These are phyloP conservation scores for Nissolia schottii DNA, from an alignment of 306 rosid genomes.

Conservation along the genomic window DNA sequence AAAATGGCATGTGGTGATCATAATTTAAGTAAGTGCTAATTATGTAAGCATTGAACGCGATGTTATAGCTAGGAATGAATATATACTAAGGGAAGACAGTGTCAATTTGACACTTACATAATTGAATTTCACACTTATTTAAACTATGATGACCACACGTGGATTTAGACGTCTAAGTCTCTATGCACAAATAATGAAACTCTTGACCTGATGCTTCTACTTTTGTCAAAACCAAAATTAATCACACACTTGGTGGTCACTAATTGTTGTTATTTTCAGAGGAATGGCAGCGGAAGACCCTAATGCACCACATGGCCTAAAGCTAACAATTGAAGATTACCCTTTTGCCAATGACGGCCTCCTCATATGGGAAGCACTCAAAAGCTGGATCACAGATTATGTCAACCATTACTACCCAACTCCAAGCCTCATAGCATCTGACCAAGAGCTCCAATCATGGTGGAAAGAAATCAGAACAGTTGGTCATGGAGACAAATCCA, in stretches of 20 bases:
- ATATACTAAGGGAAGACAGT: too few relatives aligned
- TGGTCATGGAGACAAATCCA: conserved; percentile 40
- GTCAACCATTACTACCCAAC: conserved; percentile 41
- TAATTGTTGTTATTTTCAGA: conserved; percentile 3
- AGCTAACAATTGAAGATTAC: conserved; percentile 44
- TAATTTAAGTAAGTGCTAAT: too few relatives aligned
- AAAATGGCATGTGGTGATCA: too few relatives aligned
- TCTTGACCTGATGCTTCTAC: too few relatives aligned
- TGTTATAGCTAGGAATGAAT: too few relatives aligned
- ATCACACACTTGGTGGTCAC: background rate
- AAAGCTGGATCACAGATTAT: conserved; percentile 44
- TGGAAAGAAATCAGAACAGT: conserved; percentile 39
- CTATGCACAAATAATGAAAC: too few relatives aligned
- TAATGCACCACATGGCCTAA: conserved; percentile 37
- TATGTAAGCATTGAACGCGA: too few relatives aligned
- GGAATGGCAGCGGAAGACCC: conserved; percentile 44
- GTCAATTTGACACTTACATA: too few relatives aligned
- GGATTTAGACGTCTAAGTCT: too few relatives aligned
- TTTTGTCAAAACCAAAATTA: background rate
- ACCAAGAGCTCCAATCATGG: conserved; percentile 50
- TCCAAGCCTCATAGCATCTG: conserved; percentile 19
- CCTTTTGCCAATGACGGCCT: conserved; percentile 53
- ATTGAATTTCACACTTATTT: too few relatives aligned
- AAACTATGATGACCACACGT: too few relatives aligned
- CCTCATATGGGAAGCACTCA: conserved; percentile 44